Base-by-base conservation (phyloP, 768 basidiomycete genomes). In the Pulveroboletus ravenelii region DNA sequence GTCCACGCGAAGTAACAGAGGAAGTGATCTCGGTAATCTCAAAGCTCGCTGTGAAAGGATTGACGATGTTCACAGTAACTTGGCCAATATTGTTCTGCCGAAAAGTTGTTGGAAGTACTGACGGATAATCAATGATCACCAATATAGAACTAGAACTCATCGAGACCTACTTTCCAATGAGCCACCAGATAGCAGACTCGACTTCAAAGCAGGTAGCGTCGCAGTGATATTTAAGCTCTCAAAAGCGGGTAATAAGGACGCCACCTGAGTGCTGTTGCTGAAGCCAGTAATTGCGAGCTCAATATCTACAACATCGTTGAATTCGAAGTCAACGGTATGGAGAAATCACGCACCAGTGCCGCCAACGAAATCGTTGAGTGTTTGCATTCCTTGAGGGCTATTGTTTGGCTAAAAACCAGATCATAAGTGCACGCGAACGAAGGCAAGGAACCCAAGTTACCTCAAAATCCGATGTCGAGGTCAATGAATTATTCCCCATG, bases 351-450 rank as follows among this genome's bases (percentile, higher is more conserved):
- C 47, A 79, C 82, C 79, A 57, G 74, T 78, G 45, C 79, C 75
- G 13, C 79, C 77, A 39, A 87, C 78, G 59, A 88, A 89, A 34
- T 87, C 78, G 47, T 80, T 76, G 30, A 89, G 71, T 1, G 85
- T 86, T 55, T 82, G 72, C 42, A 72, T 65, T 29, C 84, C 85
- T 61, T 81, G 72, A 0, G 79, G 76, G 50, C 70, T 82, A 29
- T 70, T 70, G 62, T 87, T 87, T 8, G 86, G 76, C 79, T 85
- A 50, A 57, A 23, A 50, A 42, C 14, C 30, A 32, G 13, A 58
- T 54, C 41, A 41, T 44, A 32, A 25, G 47, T 36, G 27, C 17
- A 30, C 15, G 10, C 47, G 20, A 31, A 48, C 13, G 8, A 51
- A 57, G n/a, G 9, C 1, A 12, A 27, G 35, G 27, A 40, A 40